Evolutionary conservation across 164 flowering plant genomes (phyloP).

Genomic region (Liriodendron chinense): DNA sequence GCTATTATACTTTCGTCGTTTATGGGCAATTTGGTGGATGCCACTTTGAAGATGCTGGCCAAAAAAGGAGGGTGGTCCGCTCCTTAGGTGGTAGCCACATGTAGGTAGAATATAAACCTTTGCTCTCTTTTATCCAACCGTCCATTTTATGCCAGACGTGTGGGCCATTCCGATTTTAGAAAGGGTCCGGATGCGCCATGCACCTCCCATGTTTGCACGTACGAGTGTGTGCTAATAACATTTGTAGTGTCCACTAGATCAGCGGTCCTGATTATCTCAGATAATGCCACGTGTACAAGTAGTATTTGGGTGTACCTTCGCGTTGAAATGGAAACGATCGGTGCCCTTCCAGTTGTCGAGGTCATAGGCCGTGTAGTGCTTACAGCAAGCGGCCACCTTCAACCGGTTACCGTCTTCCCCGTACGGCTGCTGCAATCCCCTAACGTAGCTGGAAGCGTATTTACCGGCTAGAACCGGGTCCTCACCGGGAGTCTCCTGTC

Average conservation of each 20-base stretch:
- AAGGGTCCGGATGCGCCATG: too few relatives aligned
- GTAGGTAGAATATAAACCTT: too few relatives aligned
- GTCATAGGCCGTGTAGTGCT: conserved; percentile 93
- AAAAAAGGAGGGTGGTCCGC: too few relatives aligned
- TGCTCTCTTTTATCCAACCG: too few relatives aligned
- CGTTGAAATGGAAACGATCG: conserved; percentile 89
- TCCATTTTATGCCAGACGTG: too few relatives aligned
- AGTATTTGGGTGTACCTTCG: conserved; percentile 40
- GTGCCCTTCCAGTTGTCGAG: conserved; percentile 89
- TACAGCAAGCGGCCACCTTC: conserved; percentile 92
- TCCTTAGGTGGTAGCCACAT: too few relatives aligned
- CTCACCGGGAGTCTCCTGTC: conserved; percentile 98
- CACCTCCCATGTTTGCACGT: too few relatives aligned
- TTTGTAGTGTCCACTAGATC: not conserved
- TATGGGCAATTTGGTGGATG: too few relatives aligned
- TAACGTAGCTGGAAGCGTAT: conserved; percentile 73
- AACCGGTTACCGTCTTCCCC: conserved; percentile 53
- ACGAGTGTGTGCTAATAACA: too few relatives aligned
- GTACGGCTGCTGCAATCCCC: conserved; percentile 54
- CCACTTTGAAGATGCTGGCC: too few relatives aligned
- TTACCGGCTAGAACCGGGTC: conserved; percentile 69
- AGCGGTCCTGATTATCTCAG: not conserved
- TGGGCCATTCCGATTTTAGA: too few relatives aligned
- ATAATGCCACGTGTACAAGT: not conserved
- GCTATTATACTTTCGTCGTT: too few relatives aligned